Percentiles rank a stretch among this genome's conserved stretches.
Conservation (phyloP, 371 early-diverging fungal species). For the Polyrhizophydium stewartii region DNA sequence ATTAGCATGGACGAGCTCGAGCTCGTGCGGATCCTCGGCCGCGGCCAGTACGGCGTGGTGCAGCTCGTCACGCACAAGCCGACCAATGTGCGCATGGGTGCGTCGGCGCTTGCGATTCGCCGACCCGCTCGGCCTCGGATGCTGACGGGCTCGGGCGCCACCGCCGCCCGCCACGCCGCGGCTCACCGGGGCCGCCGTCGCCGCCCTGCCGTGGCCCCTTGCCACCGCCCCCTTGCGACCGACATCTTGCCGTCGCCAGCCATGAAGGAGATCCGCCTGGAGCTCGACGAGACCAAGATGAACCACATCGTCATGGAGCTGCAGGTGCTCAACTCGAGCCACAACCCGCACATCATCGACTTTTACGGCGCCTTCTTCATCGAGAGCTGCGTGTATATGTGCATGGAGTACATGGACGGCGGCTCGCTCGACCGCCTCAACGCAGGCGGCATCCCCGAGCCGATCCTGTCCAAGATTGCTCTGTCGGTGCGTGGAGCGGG, state of each 20-base stretch:
- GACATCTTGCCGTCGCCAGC: conserved; percentile 15
- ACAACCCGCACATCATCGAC: conserved; percentile 86
- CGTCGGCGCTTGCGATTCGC: conserved; percentile 26
- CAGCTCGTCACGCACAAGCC: conserved; percentile 82
- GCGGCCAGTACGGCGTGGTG: conserved; percentile 89
- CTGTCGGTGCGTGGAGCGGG: conserved; percentile 54
- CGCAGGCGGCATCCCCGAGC: conserved; percentile 76
- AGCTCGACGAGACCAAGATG: conserved; percentile 80
- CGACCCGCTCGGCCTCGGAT: no score
- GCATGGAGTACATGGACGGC: conserved; percentile 87
- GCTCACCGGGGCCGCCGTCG: no score
- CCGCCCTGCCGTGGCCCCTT: no score
- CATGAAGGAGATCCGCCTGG: conserved; percentile 83
- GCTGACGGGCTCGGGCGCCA: no score
- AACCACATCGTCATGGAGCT: conserved; percentile 91
- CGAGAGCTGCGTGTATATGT: conserved; percentile 92
- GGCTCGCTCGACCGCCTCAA: conserved; percentile 88
- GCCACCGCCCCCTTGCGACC: no score
- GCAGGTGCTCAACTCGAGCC: conserved; percentile 81
- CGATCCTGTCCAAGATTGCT: conserved; percentile 73
- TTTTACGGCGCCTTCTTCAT: conserved; percentile 98
- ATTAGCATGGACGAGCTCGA: conserved; percentile 85
- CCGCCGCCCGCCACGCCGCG: no score
- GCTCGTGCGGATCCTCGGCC: conserved; percentile 75
- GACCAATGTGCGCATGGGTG: conserved; percentile 90